Evolutionary conservation across 495 filamentous ascomycete species (phyloP), one percentile per base, ranked within the genome.

Genomic region (Pseudoneurospora amorphoporcata): DNA sequence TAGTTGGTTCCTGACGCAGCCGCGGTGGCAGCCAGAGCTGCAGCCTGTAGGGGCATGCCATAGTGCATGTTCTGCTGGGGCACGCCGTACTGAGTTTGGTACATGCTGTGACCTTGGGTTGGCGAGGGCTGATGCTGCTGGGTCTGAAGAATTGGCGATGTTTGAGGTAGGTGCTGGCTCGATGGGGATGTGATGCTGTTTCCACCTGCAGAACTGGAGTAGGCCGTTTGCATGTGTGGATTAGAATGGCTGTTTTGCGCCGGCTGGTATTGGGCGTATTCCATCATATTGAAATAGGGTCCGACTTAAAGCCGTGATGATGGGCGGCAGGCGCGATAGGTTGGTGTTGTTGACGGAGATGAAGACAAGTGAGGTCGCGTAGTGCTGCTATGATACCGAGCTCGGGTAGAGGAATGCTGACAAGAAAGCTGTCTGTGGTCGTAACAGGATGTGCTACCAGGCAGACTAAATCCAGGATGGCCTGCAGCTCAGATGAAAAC

Each of bases 21-120:
- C 45, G 90, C 90, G 9, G 90, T 91, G 42, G 86, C 86, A 38
- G 90, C 90, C 88, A 91, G 90, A 53, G 90, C 90, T 16, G 90
- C 89, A 35, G 89, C 89, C 75, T 90, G 88, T 38, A 87, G 84
- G 10, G 87, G 83, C 77, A 90, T 87, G 61, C 83, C 86, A 81
- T 91, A 90, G 74, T 89, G 88, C 83, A 90, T 88, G 72, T 82
- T 82, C 71, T 83, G 84, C 69, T 85, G 84, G 71, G 85, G 84
- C 29, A 90, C 86, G 73, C 81, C 84, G 73, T 91, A 91, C 72
- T 85, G 82, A 71, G 85, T 78, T 72, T 85, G 83, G 78, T 92
- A 91, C 81, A 89, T 86, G 74, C 76, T 84, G 79, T 90, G 87
- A n/a, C 74, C 76, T 80, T 86, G 86, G 61, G 82, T 84, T 70